A percentile compares a stretch with the other conserved stretches of the same genome.
phyloP scores from a whole-genome alignment of 306 rosid genomes.

The Trifolium fragiferum region DNA sequence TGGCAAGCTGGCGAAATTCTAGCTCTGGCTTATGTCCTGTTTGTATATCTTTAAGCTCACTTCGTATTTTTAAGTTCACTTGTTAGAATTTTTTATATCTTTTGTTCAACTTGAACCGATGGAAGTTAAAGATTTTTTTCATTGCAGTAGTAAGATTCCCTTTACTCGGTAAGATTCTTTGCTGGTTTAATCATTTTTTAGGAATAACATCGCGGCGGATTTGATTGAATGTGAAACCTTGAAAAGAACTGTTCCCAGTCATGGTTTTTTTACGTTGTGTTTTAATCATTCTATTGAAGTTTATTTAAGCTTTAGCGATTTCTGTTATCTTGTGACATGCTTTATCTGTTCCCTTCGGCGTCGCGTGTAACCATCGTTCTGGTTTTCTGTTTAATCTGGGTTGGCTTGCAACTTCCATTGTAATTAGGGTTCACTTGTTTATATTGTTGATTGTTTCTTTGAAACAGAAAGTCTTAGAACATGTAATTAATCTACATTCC shows the following conservation, averaged over 20 bases:
- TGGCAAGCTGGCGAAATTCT: slow-evolving; percentile 86
- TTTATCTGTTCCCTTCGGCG: slow-evolving; percentile 34
- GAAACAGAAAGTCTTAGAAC: no score
- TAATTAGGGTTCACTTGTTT: no score
- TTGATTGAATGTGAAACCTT: slow-evolving; percentile 27
- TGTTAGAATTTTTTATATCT: slow-evolving; percentile 28
- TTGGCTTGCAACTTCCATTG: no score
- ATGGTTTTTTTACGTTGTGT: slow-evolving; percentile 15
- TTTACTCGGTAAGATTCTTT: slow-evolving; percentile 68
- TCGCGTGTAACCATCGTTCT: slow-evolving; percentile 11
- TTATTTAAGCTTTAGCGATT: slow-evolving; percentile 30
- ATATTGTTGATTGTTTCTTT: no score
- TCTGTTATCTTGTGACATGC: slow-evolving; percentile 29
- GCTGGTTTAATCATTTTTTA: slow-evolving; percentile 29
- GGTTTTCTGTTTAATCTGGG: neutral
- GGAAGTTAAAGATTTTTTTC: slow-evolving; percentile 27
- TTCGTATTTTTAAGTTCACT: slow-evolving; percentile 62
- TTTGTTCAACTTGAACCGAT: slow-evolving; percentile 21
- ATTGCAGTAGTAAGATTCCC: slow-evolving; percentile 52
- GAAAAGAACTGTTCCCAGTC: slow-evolving; percentile 21
- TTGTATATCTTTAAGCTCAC: no score
- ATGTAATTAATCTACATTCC: no score
- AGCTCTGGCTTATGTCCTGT: slow-evolving; percentile 91
- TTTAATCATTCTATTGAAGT: slow-evolving; percentile 35
- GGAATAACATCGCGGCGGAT: slow-evolving; percentile 33